phyloP scores from a whole-genome alignment of 306 rosid species.

The Dicorynia guianensis region DNA sequence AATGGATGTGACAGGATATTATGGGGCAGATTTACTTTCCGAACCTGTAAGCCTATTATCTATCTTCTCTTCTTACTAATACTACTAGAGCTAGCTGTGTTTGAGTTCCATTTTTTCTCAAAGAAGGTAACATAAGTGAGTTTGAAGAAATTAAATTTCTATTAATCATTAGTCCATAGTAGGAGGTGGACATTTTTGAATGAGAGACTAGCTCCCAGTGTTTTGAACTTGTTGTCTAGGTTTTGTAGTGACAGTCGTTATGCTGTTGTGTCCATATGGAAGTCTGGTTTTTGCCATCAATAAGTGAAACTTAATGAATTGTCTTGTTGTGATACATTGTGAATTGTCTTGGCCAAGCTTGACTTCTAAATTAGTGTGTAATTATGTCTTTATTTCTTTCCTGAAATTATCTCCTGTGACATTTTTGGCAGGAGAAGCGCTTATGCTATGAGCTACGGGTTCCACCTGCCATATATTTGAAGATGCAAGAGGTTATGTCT shows the following conservation, averaged over 20 bases:
- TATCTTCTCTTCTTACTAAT: constrained; percentile 1
- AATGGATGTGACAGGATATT: constrained; percentile 64
- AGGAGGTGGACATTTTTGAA: neutral
- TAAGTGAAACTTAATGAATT: neutral
- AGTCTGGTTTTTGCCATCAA: neutral
- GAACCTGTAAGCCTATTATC: constrained; percentile 72
- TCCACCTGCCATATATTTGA: constrained; percentile 68
- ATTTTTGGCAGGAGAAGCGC: constrained; percentile 77
- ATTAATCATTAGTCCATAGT: neutral
- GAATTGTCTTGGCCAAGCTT: neutral
- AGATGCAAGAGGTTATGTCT: constrained; percentile 79
- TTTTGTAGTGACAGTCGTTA: neutral
- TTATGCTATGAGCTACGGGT: constrained; percentile 71
- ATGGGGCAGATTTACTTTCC: constrained; percentile 82
- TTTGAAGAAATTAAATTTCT: neutral
- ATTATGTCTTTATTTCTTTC: constrained; percentile 21
- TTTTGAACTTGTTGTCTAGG: neutral
- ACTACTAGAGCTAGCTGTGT: neutral
- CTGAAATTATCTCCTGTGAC: constrained; percentile 4
- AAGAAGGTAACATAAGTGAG: neutral
- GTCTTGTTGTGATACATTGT: neutral
- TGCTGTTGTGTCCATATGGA: neutral
- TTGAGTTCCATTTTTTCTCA: neutral
- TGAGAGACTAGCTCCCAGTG: neutral
- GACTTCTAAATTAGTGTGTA: neutral